Percentiles rank a stretch among this genome's conserved stretches.
Conservation (phyloP, 2,329 filamentous ascomycete species). For the Reticulascus tulasneorum region DNA sequence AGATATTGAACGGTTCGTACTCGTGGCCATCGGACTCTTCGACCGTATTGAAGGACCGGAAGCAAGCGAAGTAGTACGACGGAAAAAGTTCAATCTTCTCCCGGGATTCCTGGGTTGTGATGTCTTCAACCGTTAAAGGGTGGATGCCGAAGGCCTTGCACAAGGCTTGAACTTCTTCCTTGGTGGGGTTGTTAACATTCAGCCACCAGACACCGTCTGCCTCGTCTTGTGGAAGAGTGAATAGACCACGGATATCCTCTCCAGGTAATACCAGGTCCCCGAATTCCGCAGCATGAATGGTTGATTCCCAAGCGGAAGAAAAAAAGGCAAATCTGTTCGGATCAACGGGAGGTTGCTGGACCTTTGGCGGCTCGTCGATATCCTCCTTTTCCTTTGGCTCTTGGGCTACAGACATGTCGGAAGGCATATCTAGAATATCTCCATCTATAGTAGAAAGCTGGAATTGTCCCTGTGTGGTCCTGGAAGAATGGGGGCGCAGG, state of each 20-base stretch:
- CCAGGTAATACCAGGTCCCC: conserved; percentile 85
- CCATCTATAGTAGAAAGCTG: conserved; percentile 50
- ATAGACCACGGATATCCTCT: conserved; percentile 84
- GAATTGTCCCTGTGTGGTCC: conserved; percentile 19
- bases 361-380: conserved; percentile 32
- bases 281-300: conserved; percentile 84
- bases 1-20: conserved; percentile 92
- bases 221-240: conserved; percentile 61
- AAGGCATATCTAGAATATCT: conserved; percentile 52
- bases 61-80: conserved; percentile 97
- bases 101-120: conserved; percentile 88
- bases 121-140: conserved; percentile 93
- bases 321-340: conserved; percentile 93
- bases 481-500: conserved; percentile 42
- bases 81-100: conserved; percentile 98
- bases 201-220: conserved; percentile 95
- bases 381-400: conserved; percentile 42
- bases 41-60: conserved; percentile 83
- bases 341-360: conserved; percentile 43
- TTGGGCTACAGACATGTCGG: conserved; percentile 34
- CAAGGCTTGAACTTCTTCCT: conserved; percentile 81
- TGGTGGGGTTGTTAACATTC: conserved; percentile 84
- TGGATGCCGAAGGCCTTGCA: conserved; percentile 95
- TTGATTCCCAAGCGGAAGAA: conserved; percentile 89
- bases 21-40: conserved; percentile 77